Evolutionary conservation across 2,329 filamentous ascomycete genomes (phyloP).

Genomic region (Pseudocercospora ulei): DNA sequence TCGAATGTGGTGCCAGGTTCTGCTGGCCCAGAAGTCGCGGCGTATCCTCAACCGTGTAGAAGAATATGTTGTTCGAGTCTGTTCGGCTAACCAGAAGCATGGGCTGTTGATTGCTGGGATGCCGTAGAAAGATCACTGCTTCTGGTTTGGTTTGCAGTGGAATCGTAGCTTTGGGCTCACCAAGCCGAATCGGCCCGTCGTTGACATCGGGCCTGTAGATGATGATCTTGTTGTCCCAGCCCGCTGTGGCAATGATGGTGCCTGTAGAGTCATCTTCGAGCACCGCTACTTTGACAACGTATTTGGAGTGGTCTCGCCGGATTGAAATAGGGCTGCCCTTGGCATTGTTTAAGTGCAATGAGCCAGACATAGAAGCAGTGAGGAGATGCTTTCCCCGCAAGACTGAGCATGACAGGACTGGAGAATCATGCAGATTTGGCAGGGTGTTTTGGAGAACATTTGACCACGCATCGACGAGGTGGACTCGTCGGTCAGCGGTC

Average conservation of each 20-base stretch:
- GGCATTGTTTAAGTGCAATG: conserved; percentile 43
- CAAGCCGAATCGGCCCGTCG: conserved; percentile 23
- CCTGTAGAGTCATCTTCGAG: conserved; percentile 26
- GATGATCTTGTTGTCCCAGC: conserved; percentile 51
- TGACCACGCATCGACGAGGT: conserved; percentile 38
- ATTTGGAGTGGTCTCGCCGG: conserved; percentile 51
- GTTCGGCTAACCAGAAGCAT: conserved; percentile 48
- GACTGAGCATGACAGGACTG: conserved; percentile 46
- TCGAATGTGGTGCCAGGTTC: conserved; percentile 53
- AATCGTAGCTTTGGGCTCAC: conserved; percentile 38
- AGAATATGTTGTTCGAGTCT: conserved; percentile 52
- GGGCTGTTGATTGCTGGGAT: conserved; percentile 42
- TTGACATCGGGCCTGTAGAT: conserved; percentile 39
- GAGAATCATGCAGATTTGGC: conserved; percentile 42
- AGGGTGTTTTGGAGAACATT: conserved; percentile 34
- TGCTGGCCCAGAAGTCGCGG: conserved; percentile 46
- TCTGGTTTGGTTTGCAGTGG: conserved; percentile 48
- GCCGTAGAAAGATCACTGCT: conserved; percentile 45
- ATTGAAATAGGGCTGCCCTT: conserved; percentile 38
- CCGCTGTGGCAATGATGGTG: conserved; percentile 47
- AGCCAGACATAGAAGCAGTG: conserved; percentile 52
- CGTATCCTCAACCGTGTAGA: conserved; percentile 39
- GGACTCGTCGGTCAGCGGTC: conserved; percentile 43
- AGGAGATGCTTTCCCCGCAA: conserved; percentile 42
- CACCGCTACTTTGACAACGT: conserved; percentile 46